phyloP scores from a whole-genome alignment of 768 basidiomycete species.

The Kockovaella imperatae region DNA sequence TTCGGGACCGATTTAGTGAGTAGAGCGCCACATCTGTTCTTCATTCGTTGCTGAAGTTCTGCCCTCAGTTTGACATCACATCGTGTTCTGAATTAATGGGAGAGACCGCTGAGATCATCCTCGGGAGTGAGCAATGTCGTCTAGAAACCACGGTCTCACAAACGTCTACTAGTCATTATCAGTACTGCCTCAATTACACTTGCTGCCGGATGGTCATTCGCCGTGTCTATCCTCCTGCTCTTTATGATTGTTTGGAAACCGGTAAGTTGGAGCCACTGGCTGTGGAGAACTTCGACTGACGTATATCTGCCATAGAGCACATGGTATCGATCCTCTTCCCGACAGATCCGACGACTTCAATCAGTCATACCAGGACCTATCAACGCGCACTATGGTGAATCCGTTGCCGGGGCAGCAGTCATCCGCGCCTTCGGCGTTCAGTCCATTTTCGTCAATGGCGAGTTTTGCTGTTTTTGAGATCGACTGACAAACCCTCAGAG shows the following conservation, averaged over 20 bases:
- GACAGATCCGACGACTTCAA: conserved; percentile 23
- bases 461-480: conserved; percentile 1
- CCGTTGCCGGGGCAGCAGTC: conserved; percentile 31
- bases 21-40: not conserved
- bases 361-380: conserved; percentile 24
- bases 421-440: conserved; percentile 35
- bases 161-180: conserved; percentile 11
- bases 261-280: conserved; percentile 8
- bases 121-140: conserved; percentile 11
- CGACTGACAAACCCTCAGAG: conserved; percentile 5
- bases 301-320: conserved; percentile 5
- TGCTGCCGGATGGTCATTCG: conserved; percentile 22
- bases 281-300: not conserved
- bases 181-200: conserved; percentile 13
- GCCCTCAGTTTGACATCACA: conserved; percentile 9
- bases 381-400: conserved; percentile 34
- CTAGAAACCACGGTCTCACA: not conserved
- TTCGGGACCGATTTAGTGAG: conserved; percentile 31
- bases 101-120: not conserved
- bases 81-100: conserved; percentile 18
- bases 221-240: conserved; percentile 4
- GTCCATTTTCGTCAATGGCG: conserved; percentile 19
- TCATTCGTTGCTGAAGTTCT: not conserved
- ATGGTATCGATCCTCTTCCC: conserved; percentile 19
- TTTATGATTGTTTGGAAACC: conserved; percentile 18